Evolutionary conservation across 2,329 filamentous ascomycete genomes (phyloP), one percentile per base, ranked within the genome.

Genomic region (Fonsecaea nubica): DNA sequence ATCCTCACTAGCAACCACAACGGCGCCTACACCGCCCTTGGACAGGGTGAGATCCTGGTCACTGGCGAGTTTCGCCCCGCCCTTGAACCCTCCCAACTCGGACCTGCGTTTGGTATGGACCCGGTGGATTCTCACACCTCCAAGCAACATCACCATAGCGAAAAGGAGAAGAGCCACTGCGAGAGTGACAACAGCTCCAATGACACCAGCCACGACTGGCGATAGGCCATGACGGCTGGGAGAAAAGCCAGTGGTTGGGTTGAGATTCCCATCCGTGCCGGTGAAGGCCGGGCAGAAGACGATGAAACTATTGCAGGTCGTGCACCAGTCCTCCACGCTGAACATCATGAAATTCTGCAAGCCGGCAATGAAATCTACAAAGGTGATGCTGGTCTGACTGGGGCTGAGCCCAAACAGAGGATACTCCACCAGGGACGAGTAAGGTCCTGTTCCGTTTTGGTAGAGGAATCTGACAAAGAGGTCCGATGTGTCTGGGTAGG

Each of bases 391-490:
- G 1, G 76, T 79, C 32, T 78, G 75, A 66, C 78, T 80, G 1
- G 81, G 82, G 1, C 80, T 80, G 62, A 79, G 76, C 53, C 80
- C 79, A 72, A 88, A 87, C 10, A 88, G 75, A 1, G 84, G 80
- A 67, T 84, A 86, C 0, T 79, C 68, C 15, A 76, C 73, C 36
- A 80, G 77, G 0, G 72, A 71, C 35, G 74, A 73, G 25, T 75
- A 67, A 10, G 68, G 59, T 30, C 78, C 76, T 0, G 85, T 86
- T 57, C 84, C 85, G 71, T 89, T 88, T 71, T 83, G 84, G 76
- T 85, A 83, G 64, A 82, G 77, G 73, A 88, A 86, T 21, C 84
- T 81, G 35, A 88, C 82, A 75, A 77, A 85, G 48, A 89, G 79
- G 25, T 87, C 78, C 2, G 77, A 74, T 0, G 72, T 72, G 13